A percentile compares a stretch with the other conserved stretches of the same genome.
phyloP scores from a whole-genome alignment of 305 asterid genomes.

The Withania somnifera region DNA sequence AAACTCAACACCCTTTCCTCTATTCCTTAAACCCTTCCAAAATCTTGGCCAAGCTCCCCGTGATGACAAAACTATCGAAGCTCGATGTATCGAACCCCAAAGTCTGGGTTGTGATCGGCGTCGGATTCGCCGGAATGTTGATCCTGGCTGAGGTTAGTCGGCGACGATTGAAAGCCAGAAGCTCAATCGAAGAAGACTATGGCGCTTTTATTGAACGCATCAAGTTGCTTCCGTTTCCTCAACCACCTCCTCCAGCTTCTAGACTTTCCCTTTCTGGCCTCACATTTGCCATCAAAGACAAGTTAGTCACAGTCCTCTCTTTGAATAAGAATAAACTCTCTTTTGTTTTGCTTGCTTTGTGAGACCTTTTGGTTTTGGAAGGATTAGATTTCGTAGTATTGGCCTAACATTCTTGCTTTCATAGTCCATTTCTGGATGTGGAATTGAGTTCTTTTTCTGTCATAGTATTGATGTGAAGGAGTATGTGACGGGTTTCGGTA shows the following conservation, averaged over 20 bases:
- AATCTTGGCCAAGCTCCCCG: neutral
- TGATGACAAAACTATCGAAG: constrained; percentile 36
- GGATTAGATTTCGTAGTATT: neutral
- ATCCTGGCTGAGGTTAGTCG: constrained; percentile 77
- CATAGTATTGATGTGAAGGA: constrained; percentile 85
- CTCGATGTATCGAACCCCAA: constrained; percentile 44
- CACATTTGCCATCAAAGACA: constrained; percentile 73
- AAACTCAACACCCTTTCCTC: neutral
- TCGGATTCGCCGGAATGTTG: constrained; percentile 70
- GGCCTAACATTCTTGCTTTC: neutral
- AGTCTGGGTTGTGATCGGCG: constrained; percentile 77
- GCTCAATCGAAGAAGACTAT: constrained; percentile 44
- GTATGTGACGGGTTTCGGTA: constrained; percentile 76
- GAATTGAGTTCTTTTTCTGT: neutral
- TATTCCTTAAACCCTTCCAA: constrained; percentile 21
- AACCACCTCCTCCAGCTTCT: constrained; percentile 97
- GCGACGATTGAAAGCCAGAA: constrained; percentile 46
- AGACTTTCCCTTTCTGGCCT: constrained; percentile 58
- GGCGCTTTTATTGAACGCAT: constrained; percentile 79
- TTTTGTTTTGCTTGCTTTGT: no score
- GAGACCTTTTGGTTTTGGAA: neutral
- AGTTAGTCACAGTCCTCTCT: constrained; percentile 22
- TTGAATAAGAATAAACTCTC: no score
- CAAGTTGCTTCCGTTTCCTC: constrained; percentile 68
- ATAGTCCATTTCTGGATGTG: neutral